Percentiles rank a stretch among this genome's conserved stretches.
phyloP scores from a whole-genome alignment of 2,329 filamentous ascomycete species.

The Hysterium pulicare region DNA sequence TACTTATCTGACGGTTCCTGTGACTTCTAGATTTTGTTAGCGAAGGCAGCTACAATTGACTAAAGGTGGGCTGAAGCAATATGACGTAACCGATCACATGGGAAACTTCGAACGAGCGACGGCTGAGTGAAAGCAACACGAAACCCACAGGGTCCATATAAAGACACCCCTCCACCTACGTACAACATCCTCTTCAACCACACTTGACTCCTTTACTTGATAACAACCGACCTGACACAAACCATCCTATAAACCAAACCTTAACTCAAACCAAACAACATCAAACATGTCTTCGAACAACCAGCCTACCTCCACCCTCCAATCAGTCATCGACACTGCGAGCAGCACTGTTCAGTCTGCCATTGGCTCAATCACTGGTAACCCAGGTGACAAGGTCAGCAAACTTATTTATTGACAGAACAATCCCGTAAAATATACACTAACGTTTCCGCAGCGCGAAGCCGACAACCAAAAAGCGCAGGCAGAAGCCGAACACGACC shows the following conservation, averaged over 20 bases:
- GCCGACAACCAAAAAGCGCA: constrained; percentile 63
- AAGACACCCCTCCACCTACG: too few relatives aligned
- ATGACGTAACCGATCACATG: constrained; percentile 1
- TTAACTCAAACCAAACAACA: constrained; percentile 7
- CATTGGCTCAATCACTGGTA: constrained; percentile 71
- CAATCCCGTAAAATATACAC: constrained; percentile 6
- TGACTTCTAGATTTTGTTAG: too few relatives aligned
- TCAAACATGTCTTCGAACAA: constrained; percentile 50
- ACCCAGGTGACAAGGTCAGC: constrained; percentile 59
- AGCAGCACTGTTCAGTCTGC: constrained; percentile 69
- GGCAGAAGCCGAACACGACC: constrained; percentile 64
- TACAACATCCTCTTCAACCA: too few relatives aligned
- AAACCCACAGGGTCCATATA: too few relatives aligned
- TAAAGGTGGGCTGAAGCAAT: too few relatives aligned
- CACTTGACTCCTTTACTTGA: too few relatives aligned
- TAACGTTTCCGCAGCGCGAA: constrained; percentile 46
- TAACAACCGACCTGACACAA: too few relatives aligned
- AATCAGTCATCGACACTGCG: constrained; percentile 64
- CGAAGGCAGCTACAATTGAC: too few relatives aligned
- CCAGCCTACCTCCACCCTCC: constrained; percentile 66
- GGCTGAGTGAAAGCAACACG: too few relatives aligned
- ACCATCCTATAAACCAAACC: neutral
- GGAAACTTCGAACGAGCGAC: too few relatives aligned
- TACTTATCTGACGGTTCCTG: too few relatives aligned
- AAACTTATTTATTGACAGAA: neutral